These are phyloP conservation scores for Umbelopsis vinacea DNA, from an alignment of 192 early-diverging fungal species.

Conservation along the genomic window DNA sequence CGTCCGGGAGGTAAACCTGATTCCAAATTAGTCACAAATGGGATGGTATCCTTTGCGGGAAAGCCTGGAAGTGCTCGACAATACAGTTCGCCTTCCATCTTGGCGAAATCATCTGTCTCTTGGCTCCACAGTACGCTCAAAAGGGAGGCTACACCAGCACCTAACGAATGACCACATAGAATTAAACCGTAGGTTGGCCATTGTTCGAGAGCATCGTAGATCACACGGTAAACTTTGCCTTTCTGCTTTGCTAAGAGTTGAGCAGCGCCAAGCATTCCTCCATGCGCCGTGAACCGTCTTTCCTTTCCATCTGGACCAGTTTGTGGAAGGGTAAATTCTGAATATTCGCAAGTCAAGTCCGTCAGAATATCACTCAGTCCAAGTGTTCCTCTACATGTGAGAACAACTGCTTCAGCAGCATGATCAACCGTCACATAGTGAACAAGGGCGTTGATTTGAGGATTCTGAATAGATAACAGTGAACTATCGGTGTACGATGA, in stretches of 20 bases:
- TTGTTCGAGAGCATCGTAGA: constrained; percentile 67
- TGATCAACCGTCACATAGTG: constrained; percentile 90
- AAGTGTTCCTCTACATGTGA: constrained; percentile 88
- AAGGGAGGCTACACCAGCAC: constrained; percentile 83
- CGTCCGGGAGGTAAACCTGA: constrained; percentile 72
- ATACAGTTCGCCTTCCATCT: constrained; percentile 37
- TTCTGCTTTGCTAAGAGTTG: constrained; percentile 66
- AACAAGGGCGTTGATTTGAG: constrained; percentile 72
- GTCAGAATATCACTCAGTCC: constrained; percentile 87
- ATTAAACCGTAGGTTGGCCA: constrained; percentile 83
- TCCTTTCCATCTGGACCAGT: constrained; percentile 24
- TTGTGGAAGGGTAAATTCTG: constrained; percentile 52
- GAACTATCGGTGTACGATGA: constrained; percentile 61
- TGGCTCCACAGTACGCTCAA: constrained; percentile 81
- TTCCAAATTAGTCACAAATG: constrained; percentile 64
- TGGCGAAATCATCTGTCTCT: constrained; percentile 40
- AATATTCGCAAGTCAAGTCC: constrained; percentile 83
- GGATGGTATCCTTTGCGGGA: constrained; percentile 43
- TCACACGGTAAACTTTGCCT: constrained; percentile 72
- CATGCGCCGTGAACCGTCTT: constrained; percentile 67
- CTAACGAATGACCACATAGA: constrained; percentile 87
- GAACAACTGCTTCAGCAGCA: constrained; percentile 68
- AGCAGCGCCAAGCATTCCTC: constrained; percentile 86
- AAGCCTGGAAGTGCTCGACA: constrained; percentile 31
- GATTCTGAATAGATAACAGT: constrained; percentile 44